Base-by-base conservation (phyloP, 306 rosid species). In the Luffa aegyptiaca region DNA sequence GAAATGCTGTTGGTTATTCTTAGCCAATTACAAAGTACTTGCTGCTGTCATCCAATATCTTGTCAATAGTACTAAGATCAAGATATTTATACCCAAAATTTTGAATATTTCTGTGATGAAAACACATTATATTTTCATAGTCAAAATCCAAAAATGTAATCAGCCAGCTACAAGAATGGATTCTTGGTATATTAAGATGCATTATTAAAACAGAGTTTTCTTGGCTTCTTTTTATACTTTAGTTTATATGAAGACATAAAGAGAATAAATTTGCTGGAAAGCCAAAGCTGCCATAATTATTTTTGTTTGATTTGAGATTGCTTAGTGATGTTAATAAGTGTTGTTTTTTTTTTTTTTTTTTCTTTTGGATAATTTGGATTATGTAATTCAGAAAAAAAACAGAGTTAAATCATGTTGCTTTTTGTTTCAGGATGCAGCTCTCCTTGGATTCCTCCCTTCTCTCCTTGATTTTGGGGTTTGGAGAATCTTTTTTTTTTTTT, bases 391-490 rank as follows among this genome's bases (percentile, higher is more conserved):
- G 41, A 48, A 26, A 45, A 48, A 45, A 63, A 45, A 70, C 75
- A 69, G 26, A 13, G 77, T 26, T 72, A 48, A 72, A 26, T 46
- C 18, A 69, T 69, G 5, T 42, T 69, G 53, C 55, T 69, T 70
- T 71, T 71, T 71, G 56, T 71, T 36, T 35, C 14, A 73, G 45
- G 12, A 14, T 73, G 45, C 45, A 49, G 61, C 37, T 41, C 77
- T 73, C 21, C 78, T 51, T 36, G 78, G 78, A 73, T 73, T 73
- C 78, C 78, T 8, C 44, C 16, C 21, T 45, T 36, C 63, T 8
- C 51, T 37, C 77, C 77, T 72, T 72, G 77, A 72, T 72, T 72
- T 72, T 72, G 10, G 77, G 77, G 77, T 45, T 71, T 70, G 53
- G 10, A 72, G 58, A 72, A 72, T 72, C 58, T 31, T 6, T 16